phyloP scores from a whole-genome alignment of 2,329 filamentous ascomycete genomes.

The Colletotrichum liaoningense region DNA sequence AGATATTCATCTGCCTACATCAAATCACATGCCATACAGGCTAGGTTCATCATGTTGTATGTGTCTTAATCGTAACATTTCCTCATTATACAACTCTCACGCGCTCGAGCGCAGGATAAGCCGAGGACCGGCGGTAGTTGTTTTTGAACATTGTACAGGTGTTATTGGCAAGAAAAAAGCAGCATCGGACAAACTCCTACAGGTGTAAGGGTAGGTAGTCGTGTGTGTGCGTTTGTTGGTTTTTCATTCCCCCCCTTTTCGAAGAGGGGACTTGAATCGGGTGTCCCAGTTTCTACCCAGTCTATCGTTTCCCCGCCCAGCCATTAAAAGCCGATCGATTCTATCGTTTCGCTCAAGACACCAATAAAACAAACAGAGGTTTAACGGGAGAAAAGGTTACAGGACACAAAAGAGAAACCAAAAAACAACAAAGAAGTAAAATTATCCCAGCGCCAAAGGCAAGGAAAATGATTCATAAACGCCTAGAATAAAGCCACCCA shows the following conservation, averaged over 20 bases:
- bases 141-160: slow-evolving; percentile 32
- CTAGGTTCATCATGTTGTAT: neutral
- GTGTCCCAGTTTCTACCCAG: slow-evolving; percentile 31
- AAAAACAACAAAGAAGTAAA: neutral
- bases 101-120: slow-evolving; percentile 8
- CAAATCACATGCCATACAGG: neutral
- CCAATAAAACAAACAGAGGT: slow-evolving; percentile 25
- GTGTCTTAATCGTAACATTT: neutral
- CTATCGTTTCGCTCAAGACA: slow-evolving; percentile 35
- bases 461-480: slow-evolving; percentile 19
- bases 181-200: slow-evolving; percentile 27
- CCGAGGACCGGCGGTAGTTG: slow-evolving; percentile 1
- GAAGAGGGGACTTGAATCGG: slow-evolving; percentile 8
- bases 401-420: slow-evolving; percentile 5
- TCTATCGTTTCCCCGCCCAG: slow-evolving; percentile 32
- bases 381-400: slow-evolving; percentile 7
- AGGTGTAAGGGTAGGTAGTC: slow-evolving; percentile 15
- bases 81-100: slow-evolving; percentile 27
- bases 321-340: slow-evolving; percentile 34
- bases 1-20: neutral
- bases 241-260: neutral
- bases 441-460: slow-evolving; percentile 19
- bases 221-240: slow-evolving; percentile 4
- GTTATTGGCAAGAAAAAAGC: slow-evolving; percentile 20
- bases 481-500: slow-evolving; percentile 13